phyloP scores from a whole-genome alignment of 768 basidiomycete genomes.

The Astraeus odoratus region DNA sequence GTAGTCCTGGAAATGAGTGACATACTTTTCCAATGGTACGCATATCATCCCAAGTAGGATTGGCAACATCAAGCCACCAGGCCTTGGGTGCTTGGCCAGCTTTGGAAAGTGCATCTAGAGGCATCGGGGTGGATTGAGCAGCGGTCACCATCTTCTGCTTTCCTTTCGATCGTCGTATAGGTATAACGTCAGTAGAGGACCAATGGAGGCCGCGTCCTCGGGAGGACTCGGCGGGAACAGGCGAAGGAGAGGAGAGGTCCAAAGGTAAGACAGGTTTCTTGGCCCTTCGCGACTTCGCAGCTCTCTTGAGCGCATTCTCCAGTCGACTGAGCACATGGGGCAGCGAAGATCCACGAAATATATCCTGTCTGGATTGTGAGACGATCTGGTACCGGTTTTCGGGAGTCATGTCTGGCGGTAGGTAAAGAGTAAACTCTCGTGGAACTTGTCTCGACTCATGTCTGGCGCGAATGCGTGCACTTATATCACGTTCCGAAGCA shows the following conservation, averaged over 20 bases:
- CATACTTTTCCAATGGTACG: conserved; percentile 75
- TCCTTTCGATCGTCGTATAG: conserved; percentile 34
- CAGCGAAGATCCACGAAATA: conserved; percentile 41
- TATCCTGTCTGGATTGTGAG: conserved; percentile 14
- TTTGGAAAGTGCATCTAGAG: too few species aligned
- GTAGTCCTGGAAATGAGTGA: conserved; percentile 1
- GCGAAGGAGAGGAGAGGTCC: conserved; percentile 3
- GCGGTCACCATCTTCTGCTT: conserved; percentile 32
- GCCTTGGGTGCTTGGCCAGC: conserved; percentile 37
- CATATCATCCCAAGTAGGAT: conserved; percentile 85
- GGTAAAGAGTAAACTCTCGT: conserved; percentile 60
- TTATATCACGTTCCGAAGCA: conserved; percentile 53
- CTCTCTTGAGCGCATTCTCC: conserved; percentile 39
- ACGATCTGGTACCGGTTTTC: conserved; percentile 5
- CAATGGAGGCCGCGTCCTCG: conserved; percentile 21
- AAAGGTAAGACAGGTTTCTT: conserved; percentile 7
- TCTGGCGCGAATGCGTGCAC: conserved; percentile 55
- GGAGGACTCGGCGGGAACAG: conserved; percentile 28
- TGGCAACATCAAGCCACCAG: conserved; percentile 90
- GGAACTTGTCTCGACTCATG: conserved; percentile 53
- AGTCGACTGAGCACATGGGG: conserved; percentile 43
- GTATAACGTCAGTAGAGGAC: conserved; percentile 24
- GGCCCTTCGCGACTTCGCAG: conserved; percentile 25
- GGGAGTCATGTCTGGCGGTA: conserved; percentile 34
- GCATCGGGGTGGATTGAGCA: neutral